Base-by-base conservation (phyloP, 2,329 filamentous ascomycete species). In the Lanzia echinophila region DNA sequence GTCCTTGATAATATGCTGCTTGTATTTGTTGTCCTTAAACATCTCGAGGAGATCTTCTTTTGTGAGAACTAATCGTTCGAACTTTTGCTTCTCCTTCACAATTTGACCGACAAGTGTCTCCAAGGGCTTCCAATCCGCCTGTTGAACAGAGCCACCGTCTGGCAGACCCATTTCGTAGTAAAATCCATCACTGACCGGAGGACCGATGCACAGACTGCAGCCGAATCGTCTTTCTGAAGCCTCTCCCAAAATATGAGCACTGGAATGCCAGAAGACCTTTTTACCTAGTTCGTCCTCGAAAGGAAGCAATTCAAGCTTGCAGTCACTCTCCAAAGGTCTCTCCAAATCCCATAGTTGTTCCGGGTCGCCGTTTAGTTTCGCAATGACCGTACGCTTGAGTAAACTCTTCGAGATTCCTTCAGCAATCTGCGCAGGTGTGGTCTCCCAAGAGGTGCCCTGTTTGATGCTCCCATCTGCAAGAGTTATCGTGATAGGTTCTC, bases 1-100 rank as follows among this genome's bases (percentile, higher is more conserved):
- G 75, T 90, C 87, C 64, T 90, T 86, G 74, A 99, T 97, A 71
- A 97, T 95, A 71, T 96, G 88, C 70, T 95, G 84, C 81, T 99
- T 97, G 78, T 96, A 97, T 71, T 94, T 94, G 79, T 95, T 96
- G 79, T 95, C 95, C 64, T 84, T 83, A 77, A 97, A 97, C 88
- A 97, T 96, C 70, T 96, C 90, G 50, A 94, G 81, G 48, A 97
- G 79, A 62, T 97, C 86, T 52, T 92, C 87, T 74, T 97, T 97
- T 61, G 87, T 87, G 67, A 96, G 81, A 60, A 87, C 87, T 46
- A 97, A 76, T 56, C 94, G 84, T 76, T 96, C 88, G 69, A 97
- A 97, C 49, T 85, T 85, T 73, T 97, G 92, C 78, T 95, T 96
- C 73, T 96, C 91, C 78, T 96, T 96, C 72, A 95, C 88, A 60